Evolutionary conservation across 257 asterid species (phyloP).

Genomic region (Coffea canephora): DNA sequence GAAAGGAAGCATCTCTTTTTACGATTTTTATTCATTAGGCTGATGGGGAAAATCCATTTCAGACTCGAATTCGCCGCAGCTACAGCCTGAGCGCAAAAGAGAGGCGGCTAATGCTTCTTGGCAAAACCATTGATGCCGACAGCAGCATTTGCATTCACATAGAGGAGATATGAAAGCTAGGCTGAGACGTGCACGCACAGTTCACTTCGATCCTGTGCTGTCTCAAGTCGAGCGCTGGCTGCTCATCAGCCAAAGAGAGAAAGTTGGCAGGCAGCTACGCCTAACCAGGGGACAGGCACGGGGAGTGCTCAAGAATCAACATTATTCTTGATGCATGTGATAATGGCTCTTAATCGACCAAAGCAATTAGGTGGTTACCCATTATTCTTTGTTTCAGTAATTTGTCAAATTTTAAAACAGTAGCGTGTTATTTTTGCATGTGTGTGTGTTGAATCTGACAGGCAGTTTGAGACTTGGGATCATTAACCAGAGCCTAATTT

Average conservation of each 20-base stretch:
- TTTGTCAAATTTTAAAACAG: neutral
- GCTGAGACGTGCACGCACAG: neutral
- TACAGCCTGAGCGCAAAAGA: neutral
- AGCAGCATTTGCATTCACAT: neutral
- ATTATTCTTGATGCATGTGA: neutral
- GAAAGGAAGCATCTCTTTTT: neutral
- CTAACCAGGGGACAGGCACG: too few species aligned
- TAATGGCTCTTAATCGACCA: neutral
- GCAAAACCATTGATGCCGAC: neutral
- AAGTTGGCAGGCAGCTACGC: neutral
- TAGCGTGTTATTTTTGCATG: neutral
- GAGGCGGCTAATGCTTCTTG: neutral
- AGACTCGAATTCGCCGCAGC: neutral
- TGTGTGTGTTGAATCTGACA: neutral
- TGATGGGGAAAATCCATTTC: neutral
- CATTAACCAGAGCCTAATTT: neutral
- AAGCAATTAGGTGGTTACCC: neutral
- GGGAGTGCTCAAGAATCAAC: neutral
- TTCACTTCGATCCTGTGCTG: neutral
- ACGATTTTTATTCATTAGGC: neutral
- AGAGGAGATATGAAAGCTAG: neutral
- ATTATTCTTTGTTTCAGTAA: neutral
- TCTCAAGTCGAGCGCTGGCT: neutral
- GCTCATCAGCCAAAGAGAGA: neutral
- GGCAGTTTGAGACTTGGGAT: neutral